Base-by-base conservation (phyloP, 441 rosid species). In the Flueggea neowawraea region DNA sequence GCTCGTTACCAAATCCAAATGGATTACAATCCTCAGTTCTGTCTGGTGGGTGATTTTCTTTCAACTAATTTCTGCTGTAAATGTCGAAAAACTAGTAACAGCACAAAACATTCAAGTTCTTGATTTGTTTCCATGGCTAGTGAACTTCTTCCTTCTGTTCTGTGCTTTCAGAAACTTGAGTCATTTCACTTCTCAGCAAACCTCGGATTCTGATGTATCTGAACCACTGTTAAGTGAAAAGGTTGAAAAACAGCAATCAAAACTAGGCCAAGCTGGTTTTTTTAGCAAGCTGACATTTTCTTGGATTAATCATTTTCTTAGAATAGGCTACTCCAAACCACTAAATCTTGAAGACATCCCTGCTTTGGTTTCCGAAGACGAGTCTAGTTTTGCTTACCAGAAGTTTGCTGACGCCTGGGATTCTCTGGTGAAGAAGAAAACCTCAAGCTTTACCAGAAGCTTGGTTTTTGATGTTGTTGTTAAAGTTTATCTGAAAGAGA, bases 301-400 rank as follows among this genome's bases (percentile, higher is more conserved):
- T 50, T 93, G 98, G 96, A 75, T 88, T 54, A 82, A 80, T 74
- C 78, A 86, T 50, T 73, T 93, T 73, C 94, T 93, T 62, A 66
- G 77, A 0, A 57, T 73, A 65, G 98, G 97, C 44, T 78, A 72
- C 82, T 71, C 72, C 17, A 93, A 75, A 71, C 94, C 90, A 63
- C 70, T 90, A 55, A 63, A 73, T 51, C 72, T 70, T 22, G 80
- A 85, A 52, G 96, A 90, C 61, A 83, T 93, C 53, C 98, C 95
- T 39, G 72, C 74, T 48, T 74, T 90, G 16, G 75, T 76, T 66
- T 72, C 80, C 0, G 86, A 88, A 52, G 95, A 90, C 66, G 92
- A 85, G 68, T 90, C 96, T 41, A 48, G 70, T 55, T 15, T 78
- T 62, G 89, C 90, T 45, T 80, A 84, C 73, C 67, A 41, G 44